These are phyloP conservation scores for Colletotrichum sp. DNA, from an alignment of 2,329 filamentous ascomycete species.

Conservation along the genomic window DNA sequence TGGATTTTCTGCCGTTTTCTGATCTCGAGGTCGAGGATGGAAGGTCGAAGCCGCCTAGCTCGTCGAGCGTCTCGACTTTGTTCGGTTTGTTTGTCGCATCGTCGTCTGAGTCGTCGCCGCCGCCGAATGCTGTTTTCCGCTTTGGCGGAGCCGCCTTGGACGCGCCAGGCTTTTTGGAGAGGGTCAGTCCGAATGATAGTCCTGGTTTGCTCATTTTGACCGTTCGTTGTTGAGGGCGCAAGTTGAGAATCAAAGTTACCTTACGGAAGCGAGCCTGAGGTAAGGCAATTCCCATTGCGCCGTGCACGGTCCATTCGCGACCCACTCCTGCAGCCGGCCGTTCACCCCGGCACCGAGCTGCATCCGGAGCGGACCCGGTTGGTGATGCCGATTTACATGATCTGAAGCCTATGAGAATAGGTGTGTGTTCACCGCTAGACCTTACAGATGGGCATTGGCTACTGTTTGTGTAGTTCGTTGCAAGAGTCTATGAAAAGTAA, in stretches of 20 bases:
- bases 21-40: slow-evolving; percentile 27
- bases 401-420: too few relatives aligned
- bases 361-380: not conserved
- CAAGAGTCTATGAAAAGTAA: slow-evolving; percentile 3
- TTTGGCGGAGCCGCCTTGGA: slow-evolving; percentile 55
- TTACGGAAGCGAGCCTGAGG: not conserved
- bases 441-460: not conserved
- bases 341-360: not conserved
- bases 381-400: not conserved
- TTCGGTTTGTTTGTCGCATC: slow-evolving; percentile 41
- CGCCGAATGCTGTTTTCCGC: slow-evolving; percentile 64
- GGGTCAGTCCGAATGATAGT: slow-evolving; percentile 62
- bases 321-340: not conserved
- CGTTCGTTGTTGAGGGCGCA: not conserved
- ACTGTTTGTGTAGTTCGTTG: not conserved
- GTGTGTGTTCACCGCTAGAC: not conserved
- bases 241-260: not conserved
- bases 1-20: slow-evolving; percentile 34
- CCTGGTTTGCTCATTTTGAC: slow-evolving; percentile 52
- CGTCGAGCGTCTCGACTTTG: slow-evolving; percentile 63
- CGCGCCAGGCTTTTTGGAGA: slow-evolving; percentile 60
- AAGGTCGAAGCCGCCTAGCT: slow-evolving; percentile 56
- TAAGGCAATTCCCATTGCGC: not conserved
- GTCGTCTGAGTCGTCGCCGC: slow-evolving; percentile 62
- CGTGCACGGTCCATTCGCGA: not conserved